phyloP scores from a whole-genome alignment of 768 basidiomycete genomes.

The Termitomyces sp. region DNA sequence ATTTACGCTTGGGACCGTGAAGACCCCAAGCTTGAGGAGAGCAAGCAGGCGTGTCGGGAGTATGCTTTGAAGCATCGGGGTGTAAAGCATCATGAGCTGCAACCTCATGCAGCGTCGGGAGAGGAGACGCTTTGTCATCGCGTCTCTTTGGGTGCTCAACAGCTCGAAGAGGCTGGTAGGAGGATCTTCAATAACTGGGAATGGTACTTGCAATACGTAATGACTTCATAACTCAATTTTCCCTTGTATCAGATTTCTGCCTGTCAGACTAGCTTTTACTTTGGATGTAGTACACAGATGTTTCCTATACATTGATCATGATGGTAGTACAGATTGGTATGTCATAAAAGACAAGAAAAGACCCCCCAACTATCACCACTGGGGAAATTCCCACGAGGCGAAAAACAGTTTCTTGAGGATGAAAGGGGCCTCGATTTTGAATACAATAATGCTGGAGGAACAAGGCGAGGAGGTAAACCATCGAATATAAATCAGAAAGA shows the following conservation, averaged over 20 bases:
- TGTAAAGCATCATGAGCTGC: slow-evolving; percentile 53
- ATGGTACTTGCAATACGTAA: background rate
- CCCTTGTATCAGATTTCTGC: background rate
- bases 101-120: slow-evolving; percentile 56
- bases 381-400: background rate
- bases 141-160: slow-evolving; percentile 13
- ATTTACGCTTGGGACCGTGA: slow-evolving; percentile 53
- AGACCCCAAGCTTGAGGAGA: slow-evolving; percentile 54
- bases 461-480: background rate
- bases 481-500: background rate
- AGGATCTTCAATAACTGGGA: background rate
- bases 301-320: background rate
- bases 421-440: slow-evolving; percentile 1
- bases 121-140: slow-evolving; percentile 48
- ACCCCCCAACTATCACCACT: background rate
- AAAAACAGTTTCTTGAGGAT: background rate
- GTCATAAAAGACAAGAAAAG: background rate
- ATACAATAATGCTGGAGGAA: background rate
- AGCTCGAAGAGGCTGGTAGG: slow-evolving; percentile 10
- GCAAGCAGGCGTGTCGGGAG: slow-evolving; percentile 62
- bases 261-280: background rate
- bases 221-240: too few species aligned
- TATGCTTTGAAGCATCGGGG: slow-evolving; percentile 65
- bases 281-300: background rate
- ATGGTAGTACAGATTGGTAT: background rate